Evolutionary conservation across 345 rosid genomes (phyloP), one percentile per base, ranked within the genome.

Genomic region (Moricandia arvensis): DNA sequence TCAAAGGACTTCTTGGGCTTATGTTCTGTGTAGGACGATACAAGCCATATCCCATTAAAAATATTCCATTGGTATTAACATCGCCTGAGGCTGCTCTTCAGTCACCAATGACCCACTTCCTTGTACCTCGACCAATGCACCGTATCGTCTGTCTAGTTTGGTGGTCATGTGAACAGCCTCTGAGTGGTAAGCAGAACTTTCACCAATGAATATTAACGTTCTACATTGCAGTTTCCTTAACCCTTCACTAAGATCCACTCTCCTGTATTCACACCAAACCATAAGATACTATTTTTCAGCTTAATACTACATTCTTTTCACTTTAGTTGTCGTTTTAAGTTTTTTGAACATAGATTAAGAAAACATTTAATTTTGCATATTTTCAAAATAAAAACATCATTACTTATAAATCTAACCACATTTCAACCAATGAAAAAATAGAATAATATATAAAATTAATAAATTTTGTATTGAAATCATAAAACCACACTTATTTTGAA

Each of bases 81-180:
- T 95, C 27, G 99, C 98, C 59, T 92, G 93, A 18, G 99, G 99
- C 74, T 95, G 98, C 71, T 92, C 99, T 86, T 95, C 94, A 0
- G 94, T 95, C 76, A 95, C 99, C 88, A 90, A 73, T 0, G 99
- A 92, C 51, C 99, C 99, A 73, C 98, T 90, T 69, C 89, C 97
- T 80, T 88, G 96, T 67, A 90, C 98, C 97, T 95, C 97, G 9
- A 95, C 97, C 67, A 92, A 89, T 64, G 99, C 99, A 9, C 90
- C 84, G 61, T 79, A 85, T 82, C 97, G 83, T 82, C 91, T 75
- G 80, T 95, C 96, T 55, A 92, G 80, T 75, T 89, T 89, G 5
- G 97, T 87, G 27, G 86, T 88, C 97, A 92, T 83, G 82, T 89
- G 84, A 47, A 95, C 81, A 2, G 99, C 96, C 79, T 95, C 99